Percentiles rank a stretch among this genome's conserved stretches.
phyloP scores from a whole-genome alignment of 176 grass and related monocot genomes.

The Oryza meridionalis region DNA sequence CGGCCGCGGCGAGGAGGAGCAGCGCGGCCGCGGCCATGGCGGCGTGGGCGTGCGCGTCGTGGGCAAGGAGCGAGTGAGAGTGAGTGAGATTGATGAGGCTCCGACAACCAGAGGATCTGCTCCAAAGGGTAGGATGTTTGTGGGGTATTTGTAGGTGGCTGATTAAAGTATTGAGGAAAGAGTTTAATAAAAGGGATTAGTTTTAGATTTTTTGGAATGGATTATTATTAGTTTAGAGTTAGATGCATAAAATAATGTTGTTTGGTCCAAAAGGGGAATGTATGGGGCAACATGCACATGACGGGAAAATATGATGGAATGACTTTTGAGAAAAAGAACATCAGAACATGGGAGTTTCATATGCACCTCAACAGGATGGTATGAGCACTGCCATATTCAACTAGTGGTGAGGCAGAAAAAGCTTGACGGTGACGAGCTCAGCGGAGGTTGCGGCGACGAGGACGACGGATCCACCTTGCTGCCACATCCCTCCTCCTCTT shows the following conservation, averaged over 20 bases:
- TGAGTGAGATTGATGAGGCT: slow-evolving; percentile 22
- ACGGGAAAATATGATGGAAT: background rate
- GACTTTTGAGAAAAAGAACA: slow-evolving; percentile 22
- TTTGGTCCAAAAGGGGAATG: slow-evolving; percentile 41
- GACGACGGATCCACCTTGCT: no score
- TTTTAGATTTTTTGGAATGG: background rate
- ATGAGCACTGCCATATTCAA: no score
- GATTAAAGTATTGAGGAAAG: background rate
- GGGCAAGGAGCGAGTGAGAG: no score
- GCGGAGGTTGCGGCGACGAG: no score
- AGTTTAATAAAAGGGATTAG: slow-evolving; percentile 3
- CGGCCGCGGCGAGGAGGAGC: background rate
- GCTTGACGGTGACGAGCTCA: no score
- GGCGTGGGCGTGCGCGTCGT: no score
- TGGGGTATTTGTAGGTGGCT: slow-evolving; percentile 31
- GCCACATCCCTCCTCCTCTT: no score
- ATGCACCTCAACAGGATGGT: background rate
- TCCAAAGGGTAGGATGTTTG: background rate
- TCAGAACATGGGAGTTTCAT: background rate
- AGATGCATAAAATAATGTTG: slow-evolving; percentile 17
- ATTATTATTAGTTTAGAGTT: background rate
- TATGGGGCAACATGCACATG: slow-evolving; percentile 26
- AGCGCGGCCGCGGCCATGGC: slow-evolving; percentile 40
- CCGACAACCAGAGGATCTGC: slow-evolving; percentile 5
- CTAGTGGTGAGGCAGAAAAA: no score